Evolutionary conservation across 495 filamentous ascomycete genomes (phyloP).

Genomic region (Penicillium waksmanii): DNA sequence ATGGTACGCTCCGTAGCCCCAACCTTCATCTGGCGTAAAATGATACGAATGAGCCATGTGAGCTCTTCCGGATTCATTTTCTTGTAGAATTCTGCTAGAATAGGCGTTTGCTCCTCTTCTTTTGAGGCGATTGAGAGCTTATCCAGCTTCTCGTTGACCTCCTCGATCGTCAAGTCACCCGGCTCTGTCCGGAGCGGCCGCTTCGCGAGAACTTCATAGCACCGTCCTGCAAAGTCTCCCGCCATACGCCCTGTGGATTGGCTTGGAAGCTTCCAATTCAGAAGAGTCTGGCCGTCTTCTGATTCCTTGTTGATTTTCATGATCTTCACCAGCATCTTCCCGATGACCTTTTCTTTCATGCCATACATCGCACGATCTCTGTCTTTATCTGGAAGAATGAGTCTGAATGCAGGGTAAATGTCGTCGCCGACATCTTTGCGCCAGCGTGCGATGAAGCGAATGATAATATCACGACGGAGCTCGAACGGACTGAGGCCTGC

Average conservation of each 20-base stretch:
- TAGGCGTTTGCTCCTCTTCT: constrained; percentile 79
- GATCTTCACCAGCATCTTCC: constrained; percentile 82
- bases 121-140: constrained; percentile 72
- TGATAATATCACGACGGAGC: constrained; percentile 80
- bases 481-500: constrained; percentile 76
- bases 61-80: constrained; percentile 93
- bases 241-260: constrained; percentile 66
- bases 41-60: constrained; percentile 92
- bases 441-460: constrained; percentile 89
- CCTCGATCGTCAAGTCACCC: constrained; percentile 79
- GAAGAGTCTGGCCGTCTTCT: constrained; percentile 79
- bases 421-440: constrained; percentile 84
- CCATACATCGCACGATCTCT: constrained; percentile 92
- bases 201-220: constrained; percentile 84
- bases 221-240: constrained; percentile 89
- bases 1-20: constrained; percentile 94
- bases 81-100: constrained; percentile 82
- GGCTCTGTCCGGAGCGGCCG: constrained; percentile 73
- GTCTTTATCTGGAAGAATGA: constrained; percentile 94
- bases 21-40: constrained; percentile 96
- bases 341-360: constrained; percentile 90
- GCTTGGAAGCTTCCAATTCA: constrained; percentile 94
- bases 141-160: constrained; percentile 89
- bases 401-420: constrained; percentile 88
- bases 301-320: constrained; percentile 93